These are phyloP conservation scores for Pestalotiopsis sp. DNA, from an alignment of 2,329 filamentous ascomycete species.

Conservation along the genomic window DNA sequence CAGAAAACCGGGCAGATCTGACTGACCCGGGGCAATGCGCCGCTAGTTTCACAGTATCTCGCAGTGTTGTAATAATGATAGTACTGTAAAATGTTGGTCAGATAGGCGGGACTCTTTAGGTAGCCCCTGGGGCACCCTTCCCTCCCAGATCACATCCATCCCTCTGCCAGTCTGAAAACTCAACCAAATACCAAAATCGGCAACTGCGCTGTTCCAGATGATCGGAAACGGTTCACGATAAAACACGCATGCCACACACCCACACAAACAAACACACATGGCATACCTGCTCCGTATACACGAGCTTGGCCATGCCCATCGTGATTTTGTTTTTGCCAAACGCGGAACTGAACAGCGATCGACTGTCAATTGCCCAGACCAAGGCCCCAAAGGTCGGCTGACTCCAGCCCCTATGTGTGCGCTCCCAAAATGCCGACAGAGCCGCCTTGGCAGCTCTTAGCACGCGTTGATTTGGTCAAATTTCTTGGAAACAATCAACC, in stretches of 20 bases:
- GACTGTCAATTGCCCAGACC: background rate
- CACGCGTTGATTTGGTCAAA: background rate
- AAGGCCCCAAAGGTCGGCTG: background rate
- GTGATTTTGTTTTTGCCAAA: background rate
- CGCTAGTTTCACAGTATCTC: background rate
- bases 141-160: background rate
- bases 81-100: too few relatives aligned
- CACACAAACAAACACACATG: background rate
- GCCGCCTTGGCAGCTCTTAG: constrained; percentile 3
- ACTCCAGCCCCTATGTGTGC: background rate
- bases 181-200: background rate
- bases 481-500: background rate
- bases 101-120: too few relatives aligned
- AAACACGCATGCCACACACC: background rate
- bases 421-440: background rate
- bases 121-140: too few relatives aligned
- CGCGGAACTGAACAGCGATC: background rate
- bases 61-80: too few relatives aligned
- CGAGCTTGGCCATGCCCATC: background rate
- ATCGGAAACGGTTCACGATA: background rate
- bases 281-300: background rate
- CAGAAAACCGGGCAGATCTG: background rate
- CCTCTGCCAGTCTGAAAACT: background rate
- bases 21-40: background rate
- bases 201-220: background rate